These are phyloP conservation scores for Dipteronia dyeriana DNA, from an alignment of 345 rosid genomes.

Conservation along the genomic window DNA sequence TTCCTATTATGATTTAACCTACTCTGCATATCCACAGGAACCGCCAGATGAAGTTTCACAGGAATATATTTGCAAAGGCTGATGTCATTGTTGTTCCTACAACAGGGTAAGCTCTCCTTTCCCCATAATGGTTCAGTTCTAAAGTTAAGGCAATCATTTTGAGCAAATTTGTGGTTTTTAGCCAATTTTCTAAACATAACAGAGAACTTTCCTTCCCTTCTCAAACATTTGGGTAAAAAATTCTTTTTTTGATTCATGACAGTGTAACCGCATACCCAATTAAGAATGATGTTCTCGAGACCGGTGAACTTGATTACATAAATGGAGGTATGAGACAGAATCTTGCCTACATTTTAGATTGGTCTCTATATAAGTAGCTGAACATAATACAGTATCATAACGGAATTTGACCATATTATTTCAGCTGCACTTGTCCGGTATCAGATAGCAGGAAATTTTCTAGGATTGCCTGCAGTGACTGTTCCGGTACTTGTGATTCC, in stretches of 20 bases:
- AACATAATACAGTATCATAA: neutral
- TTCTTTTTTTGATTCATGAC: neutral
- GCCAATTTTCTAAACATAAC: neutral
- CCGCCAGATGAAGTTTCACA: conserved; percentile 56
- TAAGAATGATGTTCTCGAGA: conserved; percentile 42
- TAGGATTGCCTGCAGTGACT: conserved; percentile 73
- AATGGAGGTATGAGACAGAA: conserved; percentile 58
- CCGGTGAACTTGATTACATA: conserved; percentile 74
- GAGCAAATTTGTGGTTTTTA: neutral
- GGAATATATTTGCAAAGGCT: conserved; percentile 46
- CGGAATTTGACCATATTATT: conserved; percentile 21
- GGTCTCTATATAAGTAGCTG: neutral
- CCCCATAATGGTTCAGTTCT: neutral
- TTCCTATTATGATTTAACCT: neutral
- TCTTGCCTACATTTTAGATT: neutral
- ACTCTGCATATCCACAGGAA: conserved; percentile 45
- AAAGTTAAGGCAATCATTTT: neutral
- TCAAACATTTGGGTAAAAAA: neutral
- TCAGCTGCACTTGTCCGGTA: conserved; percentile 74
- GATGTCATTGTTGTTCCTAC: conserved; percentile 74
- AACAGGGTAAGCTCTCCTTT: conserved; percentile 51
- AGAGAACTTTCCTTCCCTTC: neutral
- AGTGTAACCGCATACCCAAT: conserved; percentile 72
- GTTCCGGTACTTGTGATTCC: conserved; percentile 46
- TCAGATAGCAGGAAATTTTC: conserved; percentile 74